Percentiles rank a stretch among this genome's conserved stretches.
These are phyloP conservation scores for Zygnema circumcarinatum DNA, from an alignment of 139 green algal genomes.

Conservation along the genomic window DNA sequence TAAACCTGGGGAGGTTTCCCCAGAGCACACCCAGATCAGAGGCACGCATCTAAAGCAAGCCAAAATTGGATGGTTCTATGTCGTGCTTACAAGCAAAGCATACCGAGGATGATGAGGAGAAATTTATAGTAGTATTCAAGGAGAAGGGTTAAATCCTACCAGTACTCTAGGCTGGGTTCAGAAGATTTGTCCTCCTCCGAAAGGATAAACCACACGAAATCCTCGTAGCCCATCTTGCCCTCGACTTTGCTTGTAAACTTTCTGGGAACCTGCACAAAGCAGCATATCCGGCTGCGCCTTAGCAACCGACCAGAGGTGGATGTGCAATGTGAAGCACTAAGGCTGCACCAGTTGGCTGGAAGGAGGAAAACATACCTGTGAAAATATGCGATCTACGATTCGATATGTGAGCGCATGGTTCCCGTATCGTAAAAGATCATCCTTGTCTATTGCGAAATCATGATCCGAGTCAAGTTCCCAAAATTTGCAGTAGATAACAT, in stretches of 20 bases:
- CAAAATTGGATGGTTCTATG: too few species aligned
- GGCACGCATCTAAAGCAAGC: too few species aligned
- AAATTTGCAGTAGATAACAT: constrained; percentile 99
- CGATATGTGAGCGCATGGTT: constrained; percentile 93
- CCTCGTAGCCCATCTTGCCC: constrained; percentile 95
- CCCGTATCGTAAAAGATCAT: constrained; percentile 94
- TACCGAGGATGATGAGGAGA: too few species aligned
- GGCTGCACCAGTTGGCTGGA: too few species aligned
- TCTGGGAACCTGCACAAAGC: constrained; percentile 76
- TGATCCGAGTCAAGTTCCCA: constrained; percentile 99
- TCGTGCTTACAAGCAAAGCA: too few species aligned
- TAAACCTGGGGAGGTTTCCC: too few species aligned
- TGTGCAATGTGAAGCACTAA: too few species aligned
- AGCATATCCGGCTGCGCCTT: background rate
- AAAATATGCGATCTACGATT: constrained; percentile 94
- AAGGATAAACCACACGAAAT: constrained; percentile 99
- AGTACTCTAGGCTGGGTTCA: constrained; percentile 92
- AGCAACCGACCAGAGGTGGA: too few species aligned
- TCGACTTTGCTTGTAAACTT: constrained; percentile 66
- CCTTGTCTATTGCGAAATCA: constrained; percentile 92
- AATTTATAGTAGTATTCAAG: too few species aligned
- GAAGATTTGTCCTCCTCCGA: constrained; percentile 98
- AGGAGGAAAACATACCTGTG: constrained; percentile 49
- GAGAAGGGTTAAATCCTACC: too few species aligned
- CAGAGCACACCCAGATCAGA: background rate